Base-by-base conservation (phyloP, 345 rosid species). In the Lumnitzera racemosa region DNA sequence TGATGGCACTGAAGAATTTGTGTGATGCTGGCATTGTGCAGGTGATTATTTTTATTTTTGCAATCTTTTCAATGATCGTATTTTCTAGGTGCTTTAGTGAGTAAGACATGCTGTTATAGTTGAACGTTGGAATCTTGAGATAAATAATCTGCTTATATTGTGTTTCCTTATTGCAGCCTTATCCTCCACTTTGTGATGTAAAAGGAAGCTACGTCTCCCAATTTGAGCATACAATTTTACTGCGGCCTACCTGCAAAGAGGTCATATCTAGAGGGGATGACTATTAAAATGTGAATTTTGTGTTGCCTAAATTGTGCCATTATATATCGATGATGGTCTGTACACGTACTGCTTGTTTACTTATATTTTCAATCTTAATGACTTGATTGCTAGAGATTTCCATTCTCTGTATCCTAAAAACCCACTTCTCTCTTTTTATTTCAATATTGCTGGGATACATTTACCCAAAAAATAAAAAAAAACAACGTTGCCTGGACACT, bases 161-260 rank as follows among this genome's bases (percentile, higher is more conserved):
- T 24, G 48, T 46, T 48, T 47, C 51, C 53, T 46, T 62, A 29
- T 29, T 6, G 74, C 90, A 94, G 99, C 90, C 96, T 0, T 84
- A 61, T 65, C 97, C 99, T 69, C 96, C 99, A 17, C 78, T 90
- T 0, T 94, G 96, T 52, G 97, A 88, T 67, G 71, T 77, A 49
- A 88, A 83, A 67, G 99, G 97, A 63, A 94, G 97, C 65, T 94
- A 83, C 27, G 96, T 94, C 0, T 90, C 97, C 47, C 99, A 94
- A 73, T 94, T 80, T 24, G 96, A 88, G 74, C 99, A 94, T 66
- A 90, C 99, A 24, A 81, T 94, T 56, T 72, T 89, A 55, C 87
- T 94, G 15, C 87, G 99, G 64, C 97, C 99, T 0, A 87, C 90
- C 53, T 94, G 99, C 95, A 90, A 90, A 77, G 97, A 94, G 76